These are phyloP conservation scores for Saccharomyces kudriavzevii DNA, from an alignment of 805 yeast genomes.

Conservation along the genomic window DNA sequence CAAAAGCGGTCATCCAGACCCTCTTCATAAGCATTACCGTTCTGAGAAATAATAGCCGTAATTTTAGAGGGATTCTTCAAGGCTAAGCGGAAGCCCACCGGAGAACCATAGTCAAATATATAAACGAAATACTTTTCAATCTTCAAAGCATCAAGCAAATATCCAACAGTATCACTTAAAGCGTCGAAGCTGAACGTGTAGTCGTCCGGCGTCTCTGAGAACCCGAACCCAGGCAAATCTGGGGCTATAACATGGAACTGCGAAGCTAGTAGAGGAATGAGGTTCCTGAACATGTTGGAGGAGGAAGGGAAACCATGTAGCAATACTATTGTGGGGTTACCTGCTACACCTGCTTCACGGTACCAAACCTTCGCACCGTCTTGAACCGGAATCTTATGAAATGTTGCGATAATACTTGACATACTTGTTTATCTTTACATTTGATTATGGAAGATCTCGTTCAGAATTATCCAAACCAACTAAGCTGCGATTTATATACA, in stretches of 20 bases:
- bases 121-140: slow-evolving; percentile 30
- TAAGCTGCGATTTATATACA: too few relatives aligned
- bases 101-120: slow-evolving; percentile 40
- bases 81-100: slow-evolving; percentile 35
- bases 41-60: slow-evolving; percentile 33
- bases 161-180: slow-evolving; percentile 28
- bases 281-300: slow-evolving; percentile 33
- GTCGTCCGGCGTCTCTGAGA: slow-evolving; percentile 27
- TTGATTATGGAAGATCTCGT: background rate
- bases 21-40: slow-evolving; percentile 39
- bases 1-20: slow-evolving; percentile 35
- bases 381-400: slow-evolving; percentile 1
- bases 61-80: slow-evolving; percentile 28
- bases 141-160: slow-evolving; percentile 24
- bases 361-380: slow-evolving; percentile 29
- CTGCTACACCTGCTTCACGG: slow-evolving; percentile 35
- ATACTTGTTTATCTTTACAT: background rate
- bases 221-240: slow-evolving; percentile 39
- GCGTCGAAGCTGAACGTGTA: slow-evolving; percentile 29
- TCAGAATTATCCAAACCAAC: too few relatives aligned
- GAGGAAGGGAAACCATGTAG: slow-evolving; percentile 41
- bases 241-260: slow-evolving; percentile 37
- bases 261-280: slow-evolving; percentile 33
- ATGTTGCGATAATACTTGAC: background rate
- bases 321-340: slow-evolving; percentile 30